These are phyloP conservation scores for Stephanodiscus triporus DNA, from an alignment of 108 stramenopile species.

Conservation along the genomic window DNA sequence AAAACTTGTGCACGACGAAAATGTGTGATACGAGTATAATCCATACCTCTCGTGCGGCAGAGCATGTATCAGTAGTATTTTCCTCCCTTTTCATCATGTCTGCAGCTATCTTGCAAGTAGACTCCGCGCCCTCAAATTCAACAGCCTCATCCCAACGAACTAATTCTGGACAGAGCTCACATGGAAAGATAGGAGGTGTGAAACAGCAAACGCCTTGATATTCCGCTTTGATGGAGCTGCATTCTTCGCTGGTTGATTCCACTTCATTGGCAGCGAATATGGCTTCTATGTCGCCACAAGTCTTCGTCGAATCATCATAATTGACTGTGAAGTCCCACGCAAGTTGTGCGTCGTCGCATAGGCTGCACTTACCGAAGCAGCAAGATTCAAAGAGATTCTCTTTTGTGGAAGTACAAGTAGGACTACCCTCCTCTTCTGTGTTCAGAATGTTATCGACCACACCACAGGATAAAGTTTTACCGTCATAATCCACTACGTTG, in stretches of 20 bases:
- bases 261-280: constrained; percentile 39
- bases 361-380: constrained; percentile 48
- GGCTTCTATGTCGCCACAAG: constrained; percentile 51
- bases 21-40: neutral
- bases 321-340: constrained; percentile 47
- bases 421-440: constrained; percentile 33
- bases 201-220: constrained; percentile 48
- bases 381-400: constrained; percentile 36
- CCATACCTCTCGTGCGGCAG: constrained; percentile 25
- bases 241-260: constrained; percentile 24
- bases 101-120: constrained; percentile 44
- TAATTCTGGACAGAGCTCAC: constrained; percentile 46
- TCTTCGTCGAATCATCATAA: constrained; percentile 29
- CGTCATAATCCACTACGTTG: constrained; percentile 25
- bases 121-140: constrained; percentile 36
- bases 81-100: constrained; percentile 41
- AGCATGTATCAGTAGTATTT: constrained; percentile 36
- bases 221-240: constrained; percentile 25
- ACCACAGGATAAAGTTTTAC: constrained; percentile 38
- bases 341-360: constrained; percentile 40
- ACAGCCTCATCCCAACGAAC: constrained; percentile 48
- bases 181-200: constrained; percentile 36
- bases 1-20: neutral
- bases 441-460: constrained; percentile 42
- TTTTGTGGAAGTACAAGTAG: constrained; percentile 19